phyloP scores from a whole-genome alignment of 495 filamentous ascomycete species.

The Penicillium taxi region DNA sequence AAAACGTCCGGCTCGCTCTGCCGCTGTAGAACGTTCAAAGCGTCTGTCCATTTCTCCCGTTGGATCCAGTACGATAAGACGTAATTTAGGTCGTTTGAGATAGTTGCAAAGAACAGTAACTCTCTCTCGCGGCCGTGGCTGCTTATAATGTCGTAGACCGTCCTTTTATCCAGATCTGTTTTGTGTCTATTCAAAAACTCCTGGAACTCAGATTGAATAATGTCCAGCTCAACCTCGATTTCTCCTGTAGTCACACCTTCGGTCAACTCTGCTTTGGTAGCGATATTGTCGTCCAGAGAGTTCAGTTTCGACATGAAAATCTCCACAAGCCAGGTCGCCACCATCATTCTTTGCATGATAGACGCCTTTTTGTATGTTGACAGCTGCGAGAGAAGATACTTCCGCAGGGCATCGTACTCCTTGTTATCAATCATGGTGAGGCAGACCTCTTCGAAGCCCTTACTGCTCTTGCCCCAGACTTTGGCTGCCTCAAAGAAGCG shows the following conservation, averaged over 20 bases:
- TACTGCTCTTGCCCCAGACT: constrained; percentile 90
- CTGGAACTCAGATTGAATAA: constrained; percentile 69
- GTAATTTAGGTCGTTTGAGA: constrained; percentile 84
- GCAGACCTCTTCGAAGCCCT: constrained; percentile 92
- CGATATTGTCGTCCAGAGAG: constrained; percentile 85
- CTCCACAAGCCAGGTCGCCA: constrained; percentile 90
- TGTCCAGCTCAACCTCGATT: constrained; percentile 61
- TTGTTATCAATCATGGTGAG: constrained; percentile 81
- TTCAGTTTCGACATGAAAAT: constrained; percentile 97
- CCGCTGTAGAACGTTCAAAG: constrained; percentile 76
- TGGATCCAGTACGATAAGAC: constrained; percentile 97
- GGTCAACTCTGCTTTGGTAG: constrained; percentile 77
- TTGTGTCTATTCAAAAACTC: constrained; percentile 81
- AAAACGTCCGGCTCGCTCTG: constrained; percentile 90
- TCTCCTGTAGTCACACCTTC: constrained; percentile 61
- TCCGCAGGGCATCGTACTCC: constrained; percentile 84
- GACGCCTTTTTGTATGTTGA: constrained; percentile 71
- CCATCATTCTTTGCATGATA: constrained; percentile 90
- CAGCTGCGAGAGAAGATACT: constrained; percentile 82
- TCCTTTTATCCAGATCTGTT: constrained; percentile 77
- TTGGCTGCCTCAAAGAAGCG: constrained; percentile 76
- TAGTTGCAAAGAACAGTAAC: constrained; percentile 80
- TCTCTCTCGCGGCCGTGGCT: constrained; percentile 92
- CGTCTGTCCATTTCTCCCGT: constrained; percentile 87
- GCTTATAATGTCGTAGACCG: constrained; percentile 90